Conservation (phyloP, 2,329 filamentous ascomycete species). For the Arthrobotrys entomopaga region DNA sequence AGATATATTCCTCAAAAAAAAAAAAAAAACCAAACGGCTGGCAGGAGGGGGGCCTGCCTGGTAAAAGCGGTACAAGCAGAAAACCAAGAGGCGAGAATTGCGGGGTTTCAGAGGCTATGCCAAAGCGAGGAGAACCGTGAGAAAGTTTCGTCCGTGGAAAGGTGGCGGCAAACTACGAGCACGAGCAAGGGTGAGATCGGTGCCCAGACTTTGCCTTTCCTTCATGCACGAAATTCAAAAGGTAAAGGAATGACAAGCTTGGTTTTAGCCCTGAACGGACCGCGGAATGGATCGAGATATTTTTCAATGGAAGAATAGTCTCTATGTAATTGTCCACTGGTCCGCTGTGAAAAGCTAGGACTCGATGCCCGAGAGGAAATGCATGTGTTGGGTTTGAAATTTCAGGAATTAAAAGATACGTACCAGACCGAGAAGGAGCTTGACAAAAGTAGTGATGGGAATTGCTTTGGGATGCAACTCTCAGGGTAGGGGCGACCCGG, state of each 20-base stretch:
- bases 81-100: conserved; percentile 55
- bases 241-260: conserved; percentile 6
- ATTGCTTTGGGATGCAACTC: conserved; percentile 10
- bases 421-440: neutral
- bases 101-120: conserved; percentile 56
- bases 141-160: conserved; percentile 55
- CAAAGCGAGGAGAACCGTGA: conserved; percentile 54
- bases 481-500: neutral
- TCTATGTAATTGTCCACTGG: neutral
- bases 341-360: neutral
- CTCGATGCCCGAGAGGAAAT: neutral
- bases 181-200: conserved; percentile 47
- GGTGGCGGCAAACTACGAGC: conserved; percentile 40
- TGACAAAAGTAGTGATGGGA: conserved; percentile 13
- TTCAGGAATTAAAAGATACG: neutral
- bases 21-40: conserved; percentile 43
- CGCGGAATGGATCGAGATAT: conserved; percentile 26
- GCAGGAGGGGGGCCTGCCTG: conserved; percentile 35
- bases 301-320: neutral
- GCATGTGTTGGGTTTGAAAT: neutral
- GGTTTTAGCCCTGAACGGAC: conserved; percentile 16
- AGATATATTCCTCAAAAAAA: conserved; percentile 51
- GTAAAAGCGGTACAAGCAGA: conserved; percentile 48
- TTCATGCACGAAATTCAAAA: conserved; percentile 35
- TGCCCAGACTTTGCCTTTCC: conserved; percentile 32